Evolutionary conservation across 371 early-diverging fungal species (phyloP), one percentile per base, ranked within the genome.

Genomic region (Gilbertella persicaria): DNA sequence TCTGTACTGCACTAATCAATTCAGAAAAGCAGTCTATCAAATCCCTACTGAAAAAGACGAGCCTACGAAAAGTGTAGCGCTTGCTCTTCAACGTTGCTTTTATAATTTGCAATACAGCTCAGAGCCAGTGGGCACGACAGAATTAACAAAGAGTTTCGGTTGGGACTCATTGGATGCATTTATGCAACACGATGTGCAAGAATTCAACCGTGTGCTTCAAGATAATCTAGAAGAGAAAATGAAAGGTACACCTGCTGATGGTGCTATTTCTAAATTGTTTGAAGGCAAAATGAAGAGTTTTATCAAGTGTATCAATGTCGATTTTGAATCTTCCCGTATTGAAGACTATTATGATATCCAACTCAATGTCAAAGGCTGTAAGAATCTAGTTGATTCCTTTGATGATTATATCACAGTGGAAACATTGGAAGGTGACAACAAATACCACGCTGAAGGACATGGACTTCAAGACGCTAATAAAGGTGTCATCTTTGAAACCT

Each of bases 391-490:
- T n/a, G 96, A 96, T 25, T 97, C 99, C 0, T 95, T 99, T 75
- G 80, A 79, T 24, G 83, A 92, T 54, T 98, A 98, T 70, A 79
- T 93, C 54, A 80, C 82, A 30, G 91, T 87, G 13, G 98, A 98
- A 68, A 92, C 86, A 12, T 77, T 99, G 28, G 94, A 97, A 49
- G 99, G 96, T n/a, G 98, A 98, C 21, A 99, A 99, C 84, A 92
- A 92, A 66, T 99, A 99, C 68, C 78, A 78, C 65, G 97, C 99
- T 21, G 99, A 99, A 66, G 94, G 91, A 16, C 83, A 91, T 73
- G 99, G 99, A 3, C 78, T 96, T 39, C 98, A 98, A 81, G 93
- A 93, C 64, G 99, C 99, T 23, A 87, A 88, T 48, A 99, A 98
- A 66, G 96, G 97, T 35, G 96, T 98, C 23, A 89, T 93, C 19